Conservation (phyloP, 306 rosid species). For the Vigna trinervia region DNA sequence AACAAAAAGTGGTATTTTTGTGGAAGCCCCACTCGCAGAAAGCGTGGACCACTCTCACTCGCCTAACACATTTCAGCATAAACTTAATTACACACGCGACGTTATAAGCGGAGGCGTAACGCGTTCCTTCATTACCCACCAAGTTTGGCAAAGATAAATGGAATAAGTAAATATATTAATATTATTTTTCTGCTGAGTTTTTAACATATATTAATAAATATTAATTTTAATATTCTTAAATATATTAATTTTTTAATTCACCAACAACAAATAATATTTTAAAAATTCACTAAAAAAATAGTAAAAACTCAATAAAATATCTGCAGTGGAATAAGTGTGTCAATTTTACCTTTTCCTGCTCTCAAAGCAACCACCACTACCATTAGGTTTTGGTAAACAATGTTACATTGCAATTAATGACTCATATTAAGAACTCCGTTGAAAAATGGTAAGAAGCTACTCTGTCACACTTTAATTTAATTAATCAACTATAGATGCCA, state of each 20-base stretch:
- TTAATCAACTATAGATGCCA: too few species aligned
- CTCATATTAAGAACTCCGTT: background rate
- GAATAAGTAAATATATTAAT: too few species aligned
- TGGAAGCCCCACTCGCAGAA: constrained; percentile 4
- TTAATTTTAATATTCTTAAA: too few species aligned
- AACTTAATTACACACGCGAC: background rate
- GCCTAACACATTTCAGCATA: constrained; percentile 16
- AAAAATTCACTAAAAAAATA: too few species aligned
- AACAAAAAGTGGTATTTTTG: background rate
- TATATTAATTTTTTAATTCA: too few species aligned
- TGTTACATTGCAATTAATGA: background rate
- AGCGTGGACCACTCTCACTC: background rate
- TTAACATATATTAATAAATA: too few species aligned
- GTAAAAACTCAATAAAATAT: too few species aligned
- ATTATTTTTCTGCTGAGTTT: too few species aligned
- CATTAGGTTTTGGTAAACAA: background rate
- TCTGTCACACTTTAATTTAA: background rate
- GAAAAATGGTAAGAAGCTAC: background rate
- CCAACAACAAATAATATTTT: too few species aligned
- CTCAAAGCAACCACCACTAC: background rate
- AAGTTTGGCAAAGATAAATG: background rate
- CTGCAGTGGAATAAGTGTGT: background rate
- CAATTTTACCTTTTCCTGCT: background rate
- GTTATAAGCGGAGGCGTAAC: too few species aligned
- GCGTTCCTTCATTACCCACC: background rate